These are phyloP conservation scores for Quercus bicolor DNA, from an alignment of 306 rosid genomes.

Conservation along the genomic window DNA sequence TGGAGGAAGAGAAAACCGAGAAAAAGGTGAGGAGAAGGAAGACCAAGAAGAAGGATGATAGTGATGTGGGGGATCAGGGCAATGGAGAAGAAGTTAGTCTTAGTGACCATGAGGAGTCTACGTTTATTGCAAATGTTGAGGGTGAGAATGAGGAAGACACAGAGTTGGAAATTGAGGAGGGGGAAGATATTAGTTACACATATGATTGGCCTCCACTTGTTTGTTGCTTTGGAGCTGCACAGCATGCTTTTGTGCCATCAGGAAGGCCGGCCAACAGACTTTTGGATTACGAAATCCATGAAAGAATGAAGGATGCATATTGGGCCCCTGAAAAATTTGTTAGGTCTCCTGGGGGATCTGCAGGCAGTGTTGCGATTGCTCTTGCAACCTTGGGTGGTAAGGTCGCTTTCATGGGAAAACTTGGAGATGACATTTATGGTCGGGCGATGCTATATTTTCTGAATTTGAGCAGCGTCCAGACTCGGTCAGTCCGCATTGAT, in stretches of 20 bases:
- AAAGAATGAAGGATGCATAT: constrained; percentile 57
- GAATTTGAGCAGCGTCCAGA: constrained; percentile 80
- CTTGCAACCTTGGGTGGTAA: constrained; percentile 89
- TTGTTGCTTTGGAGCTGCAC: constrained; percentile 95
- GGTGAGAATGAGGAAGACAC: constrained; percentile 52
- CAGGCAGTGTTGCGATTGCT: constrained; percentile 84
- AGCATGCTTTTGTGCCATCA: constrained; percentile 83
- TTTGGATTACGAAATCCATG: constrained; percentile 68
- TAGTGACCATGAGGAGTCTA: constrained; percentile 46
- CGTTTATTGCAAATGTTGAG: constrained; percentile 38
- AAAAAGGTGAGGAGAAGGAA: constrained; percentile 60
- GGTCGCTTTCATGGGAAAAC: constrained; percentile 97
- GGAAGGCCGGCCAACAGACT: constrained; percentile 90
- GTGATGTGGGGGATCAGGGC: constrained; percentile 31
- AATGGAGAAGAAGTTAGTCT: constrained; percentile 39
- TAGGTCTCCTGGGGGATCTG: constrained; percentile 84
- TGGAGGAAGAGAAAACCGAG: constrained; percentile 53
- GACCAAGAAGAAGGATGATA: constrained; percentile 42
- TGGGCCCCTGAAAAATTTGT: constrained; percentile 81
- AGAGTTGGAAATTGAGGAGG: constrained; percentile 51
- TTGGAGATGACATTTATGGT: constrained; percentile 85
- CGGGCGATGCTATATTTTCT: constrained; percentile 70
- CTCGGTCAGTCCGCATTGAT: constrained; percentile 77
- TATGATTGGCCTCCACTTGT: constrained; percentile 98
- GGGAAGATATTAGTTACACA: constrained; percentile 71